phyloP scores from a whole-genome alignment of 179 eudicot genomes.

The Camellia oleifera region DNA sequence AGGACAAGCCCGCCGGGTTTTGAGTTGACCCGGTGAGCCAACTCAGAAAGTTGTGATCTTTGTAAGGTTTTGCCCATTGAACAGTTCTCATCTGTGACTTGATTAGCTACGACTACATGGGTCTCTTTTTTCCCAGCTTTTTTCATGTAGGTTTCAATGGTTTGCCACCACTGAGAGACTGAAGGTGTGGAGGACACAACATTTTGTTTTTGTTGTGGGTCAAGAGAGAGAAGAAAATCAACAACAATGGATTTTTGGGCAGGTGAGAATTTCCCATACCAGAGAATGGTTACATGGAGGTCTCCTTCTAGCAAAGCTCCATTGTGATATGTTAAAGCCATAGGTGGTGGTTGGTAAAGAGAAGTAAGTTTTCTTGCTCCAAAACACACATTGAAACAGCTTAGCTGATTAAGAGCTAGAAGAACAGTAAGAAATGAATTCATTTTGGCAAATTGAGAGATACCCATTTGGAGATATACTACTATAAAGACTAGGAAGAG shows the following conservation, averaged over 20 bases:
- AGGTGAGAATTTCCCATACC: conserved; percentile 53
- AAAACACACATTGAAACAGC: background rate
- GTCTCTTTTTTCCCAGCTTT: background rate
- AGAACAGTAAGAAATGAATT: background rate
- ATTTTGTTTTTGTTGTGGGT: background rate
- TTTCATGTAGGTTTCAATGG: conserved; percentile 2
- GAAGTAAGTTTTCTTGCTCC: conserved; percentile 10
- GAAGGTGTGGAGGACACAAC: background rate
- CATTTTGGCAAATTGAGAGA: background rate
- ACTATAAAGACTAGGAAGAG: background rate
- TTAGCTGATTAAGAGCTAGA: background rate
- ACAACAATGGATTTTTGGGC: conserved; percentile 42
- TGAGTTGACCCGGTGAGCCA: conserved; percentile 13
- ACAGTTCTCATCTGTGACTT: conserved; percentile 12
- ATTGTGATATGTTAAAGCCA: conserved; percentile 31
- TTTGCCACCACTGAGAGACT: conserved; percentile 22
- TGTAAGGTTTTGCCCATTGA: conserved; percentile 14
- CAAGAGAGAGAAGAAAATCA: conserved; percentile 43
- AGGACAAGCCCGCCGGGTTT: conserved; percentile 3
- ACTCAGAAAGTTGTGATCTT: background rate
- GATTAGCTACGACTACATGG: background rate
- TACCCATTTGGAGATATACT: background rate
- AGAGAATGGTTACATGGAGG: conserved; percentile 38
- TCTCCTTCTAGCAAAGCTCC: conserved; percentile 41
- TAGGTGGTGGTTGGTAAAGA: conserved; percentile 1